These are phyloP conservation scores for Aspergillus oerlinghausenensis DNA, from an alignment of 2,329 filamentous ascomycete genomes.

Conservation along the genomic window DNA sequence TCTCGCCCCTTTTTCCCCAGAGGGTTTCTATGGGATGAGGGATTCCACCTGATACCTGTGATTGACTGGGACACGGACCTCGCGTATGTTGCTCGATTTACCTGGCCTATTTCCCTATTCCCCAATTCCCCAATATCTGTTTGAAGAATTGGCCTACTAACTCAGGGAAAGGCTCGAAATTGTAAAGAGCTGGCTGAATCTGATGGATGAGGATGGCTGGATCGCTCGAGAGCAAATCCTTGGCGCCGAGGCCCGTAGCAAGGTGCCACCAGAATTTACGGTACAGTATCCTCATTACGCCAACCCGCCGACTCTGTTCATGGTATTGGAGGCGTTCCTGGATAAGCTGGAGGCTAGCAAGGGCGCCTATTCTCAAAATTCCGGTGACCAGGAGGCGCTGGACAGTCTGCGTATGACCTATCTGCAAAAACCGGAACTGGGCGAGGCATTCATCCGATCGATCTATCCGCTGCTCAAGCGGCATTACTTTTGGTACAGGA, in stretches of 20 bases:
- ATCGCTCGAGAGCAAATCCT: conserved; percentile 95
- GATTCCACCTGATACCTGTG: conserved; percentile 88
- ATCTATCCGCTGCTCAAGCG: conserved; percentile 83
- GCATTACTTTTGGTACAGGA: conserved; percentile 93
- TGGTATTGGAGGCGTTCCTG: conserved; percentile 79
- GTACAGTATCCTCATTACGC: conserved; percentile 96
- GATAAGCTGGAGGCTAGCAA: conserved; percentile 62
- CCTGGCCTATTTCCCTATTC: not conserved
- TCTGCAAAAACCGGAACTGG: conserved; percentile 62
- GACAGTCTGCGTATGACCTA: conserved; percentile 58
- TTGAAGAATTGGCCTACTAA: conserved; percentile 11
- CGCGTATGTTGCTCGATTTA: conserved; percentile 43
- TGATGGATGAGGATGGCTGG: conserved; percentile 97
- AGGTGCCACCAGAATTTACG: conserved; percentile 89
- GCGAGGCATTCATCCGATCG: conserved; percentile 65
- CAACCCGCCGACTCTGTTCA: conserved; percentile 91
- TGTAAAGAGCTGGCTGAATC: conserved; percentile 88
- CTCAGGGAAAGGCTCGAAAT: conserved; percentile 59
- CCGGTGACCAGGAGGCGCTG: conserved; percentile 24
- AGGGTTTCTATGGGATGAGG: conserved; percentile 97
- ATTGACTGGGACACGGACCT: conserved; percentile 93
- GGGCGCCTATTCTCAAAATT: conserved; percentile 20
- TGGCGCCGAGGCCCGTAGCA: conserved; percentile 84
- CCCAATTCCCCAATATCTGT: not conserved
- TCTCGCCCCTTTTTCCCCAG: conserved; percentile 94